Base-by-base conservation (phyloP, 108 stramenopile species). In the Cylindrotheca closterium region DNA sequence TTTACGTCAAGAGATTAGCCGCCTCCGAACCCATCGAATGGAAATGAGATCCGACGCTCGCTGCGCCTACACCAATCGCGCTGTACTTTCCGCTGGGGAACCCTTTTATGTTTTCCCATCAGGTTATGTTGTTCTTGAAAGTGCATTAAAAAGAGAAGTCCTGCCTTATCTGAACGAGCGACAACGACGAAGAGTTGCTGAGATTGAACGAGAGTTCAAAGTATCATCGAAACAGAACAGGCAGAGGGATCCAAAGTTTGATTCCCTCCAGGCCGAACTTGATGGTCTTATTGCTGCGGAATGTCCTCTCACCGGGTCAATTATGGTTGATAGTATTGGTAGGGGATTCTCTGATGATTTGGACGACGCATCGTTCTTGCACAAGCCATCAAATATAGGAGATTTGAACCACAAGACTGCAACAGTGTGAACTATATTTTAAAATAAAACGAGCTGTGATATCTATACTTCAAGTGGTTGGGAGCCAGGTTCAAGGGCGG, bases 21-120 rank as follows among this genome's bases (percentile, higher is more conserved):
- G 87, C 2, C 81, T 89, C 47, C 62, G 78, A 46, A 82, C 45
- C 53, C 69, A 77, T 53, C 63, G 76, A 22, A 88, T 82, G 69
- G 69, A 81, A 30, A 73, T 91, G 64, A 80, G 67, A 31, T 55
- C 81, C 1, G 79, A 91, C 65, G 88, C 90, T 10, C 76, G 75
- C 1, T 94, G 93, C 68, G 93, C 90, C 17, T 79, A 86, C 47
- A 88, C 88, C 8, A 83, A 89, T 31, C 86, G 89, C 49, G 51
- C 49, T 22, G 81, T 94, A 8, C 55, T 94, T 27, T 61, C 79
- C 18, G 79, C 68, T 21, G 83, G 78, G 4, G 88, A 87, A 33
- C 79, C 87, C 25, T 91, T 88, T 63, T 94, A 94, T 60, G 90
- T 86, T 1, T 94, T 94, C 58, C 93, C 93, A 2, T 91, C 89